Evolutionary conservation across 306 rosid genomes (phyloP), one percentile per base, ranked within the genome.

Genomic region (Arachis hypogaea): DNA sequence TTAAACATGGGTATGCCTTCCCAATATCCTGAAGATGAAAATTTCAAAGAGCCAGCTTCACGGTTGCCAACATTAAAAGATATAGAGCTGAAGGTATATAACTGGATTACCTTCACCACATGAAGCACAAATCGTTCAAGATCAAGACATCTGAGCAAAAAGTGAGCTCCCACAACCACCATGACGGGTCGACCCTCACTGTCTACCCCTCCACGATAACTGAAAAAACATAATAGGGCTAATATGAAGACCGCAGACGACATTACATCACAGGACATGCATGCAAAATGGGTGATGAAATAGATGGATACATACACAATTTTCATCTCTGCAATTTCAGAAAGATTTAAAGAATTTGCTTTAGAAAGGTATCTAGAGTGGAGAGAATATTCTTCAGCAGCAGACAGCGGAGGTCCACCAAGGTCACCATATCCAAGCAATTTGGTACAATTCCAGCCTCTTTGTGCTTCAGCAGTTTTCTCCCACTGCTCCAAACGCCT

Each of bases 91-190:
- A 70, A 68, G 51, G 46, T 44, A 36, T 71, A 11, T 12, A 76
- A 63, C 77, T 33, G 30, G 50, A 74, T 68, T 80, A 94, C 99
- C 99, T 94, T 94, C 43, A 92, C 82, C 36, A 89, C 90, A 76
- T 92, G 69, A 6, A 86, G 85, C 40, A 94, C 88, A 90, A 94
- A 94, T 7, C 96, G 93, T 75, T 94, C 99, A 77, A 94, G 85
- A 81, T 94, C 97, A 61, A 92, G 99, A 81, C 99, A 92, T 42
- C 97, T 89, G 51, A 94, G 87, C 71, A 94, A 87, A 83, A 94
- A 88, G 87, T 94, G 99, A 65, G 99, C 99, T 75, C 99, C 99
- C 69, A 94, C 99, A 75, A 94, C 93, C 75, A 92, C 99, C 96
- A 94, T 88, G 29, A 94, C 92, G 6, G 99, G 96, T 79, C 82